Percentiles rank a stretch among this genome's conserved stretches.
Conservation (phyloP, 768 basidiomycete species). For the Mrakia blollopis region DNA sequence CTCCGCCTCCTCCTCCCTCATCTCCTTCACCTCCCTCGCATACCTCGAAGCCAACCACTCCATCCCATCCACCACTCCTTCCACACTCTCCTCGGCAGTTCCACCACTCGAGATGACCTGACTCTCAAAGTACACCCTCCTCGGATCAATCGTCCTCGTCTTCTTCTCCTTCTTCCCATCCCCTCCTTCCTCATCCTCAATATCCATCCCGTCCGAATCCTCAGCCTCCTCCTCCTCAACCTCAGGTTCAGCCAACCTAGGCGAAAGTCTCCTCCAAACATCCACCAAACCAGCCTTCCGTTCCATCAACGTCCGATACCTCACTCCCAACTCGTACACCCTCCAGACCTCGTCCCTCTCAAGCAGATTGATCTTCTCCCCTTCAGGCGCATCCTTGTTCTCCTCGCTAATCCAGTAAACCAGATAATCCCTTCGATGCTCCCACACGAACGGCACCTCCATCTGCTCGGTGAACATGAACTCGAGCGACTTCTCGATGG, state of each 20-base stretch:
- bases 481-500: slow-evolving; percentile 71
- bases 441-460: slow-evolving; percentile 94
- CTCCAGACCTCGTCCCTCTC: slow-evolving; percentile 79
- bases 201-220: slow-evolving; percentile 43
- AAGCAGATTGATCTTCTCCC: slow-evolving; percentile 50
- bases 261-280: slow-evolving; percentile 60
- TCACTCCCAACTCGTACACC: slow-evolving; percentile 81
- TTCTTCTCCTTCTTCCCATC: slow-evolving; percentile 12
- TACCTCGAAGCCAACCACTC: slow-evolving; percentile 88
- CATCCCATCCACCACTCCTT: slow-evolving; percentile 81
- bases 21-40: slow-evolving; percentile 55
- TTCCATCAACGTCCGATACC: slow-evolving; percentile 78
- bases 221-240: slow-evolving; percentile 14
- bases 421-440: slow-evolving; percentile 86
- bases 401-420: slow-evolving; percentile 41
- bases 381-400: slow-evolving; percentile 7
- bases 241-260: neutral
- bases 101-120: slow-evolving; percentile 62
- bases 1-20: slow-evolving; percentile 48
- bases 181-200: slow-evolving; percentile 46
- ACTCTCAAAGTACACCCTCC: slow-evolving; percentile 70
- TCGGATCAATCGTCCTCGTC: slow-evolving; percentile 50
- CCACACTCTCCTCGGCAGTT: slow-evolving; percentile 56
- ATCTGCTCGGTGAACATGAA: slow-evolving; percentile 81
- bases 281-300: slow-evolving; percentile 59